Evolutionary conservation across 2,329 filamentous ascomycete genomes (phyloP).

Genomic region (Scytalidium sp.): DNA sequence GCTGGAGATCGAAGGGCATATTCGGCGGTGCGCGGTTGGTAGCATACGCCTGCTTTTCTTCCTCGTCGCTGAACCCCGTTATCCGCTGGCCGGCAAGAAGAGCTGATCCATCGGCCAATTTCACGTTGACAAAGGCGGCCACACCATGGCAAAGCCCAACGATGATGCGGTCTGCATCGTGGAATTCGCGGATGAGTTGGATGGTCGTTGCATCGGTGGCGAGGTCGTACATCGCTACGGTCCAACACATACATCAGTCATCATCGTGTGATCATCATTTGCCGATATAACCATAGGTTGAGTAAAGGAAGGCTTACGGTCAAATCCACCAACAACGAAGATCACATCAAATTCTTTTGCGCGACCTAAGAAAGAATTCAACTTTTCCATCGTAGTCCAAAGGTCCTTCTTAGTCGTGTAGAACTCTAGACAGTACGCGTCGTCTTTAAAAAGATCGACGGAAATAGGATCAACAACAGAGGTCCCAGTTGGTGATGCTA

Average conservation of each 20-base stretch:
- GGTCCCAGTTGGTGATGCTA: conserved; percentile 41
- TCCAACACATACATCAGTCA: background rate
- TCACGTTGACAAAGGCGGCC: conserved; percentile 57
- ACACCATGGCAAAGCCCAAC: conserved; percentile 67
- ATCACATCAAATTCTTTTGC: conserved; percentile 49
- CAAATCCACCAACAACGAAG: conserved; percentile 55
- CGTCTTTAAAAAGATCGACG: conserved; percentile 37
- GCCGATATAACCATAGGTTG: background rate
- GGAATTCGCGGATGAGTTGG: conserved; percentile 59
- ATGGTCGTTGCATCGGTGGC: conserved; percentile 51
- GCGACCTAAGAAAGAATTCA: conserved; percentile 41
- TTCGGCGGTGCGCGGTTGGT: too few relatives aligned
- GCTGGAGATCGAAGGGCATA: conserved; percentile 61
- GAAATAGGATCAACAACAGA: conserved; percentile 41
- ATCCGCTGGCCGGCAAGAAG: conserved; percentile 38
- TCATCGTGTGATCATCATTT: background rate
- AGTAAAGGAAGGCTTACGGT: conserved; percentile 35
- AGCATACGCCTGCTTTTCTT: conserved; percentile 1
- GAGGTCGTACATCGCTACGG: conserved; percentile 63
- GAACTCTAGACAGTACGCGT: conserved; percentile 35
- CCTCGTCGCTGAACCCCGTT: conserved; percentile 6
- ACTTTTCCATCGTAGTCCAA: conserved; percentile 49
- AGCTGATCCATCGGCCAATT: conserved; percentile 45
- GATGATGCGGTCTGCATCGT: conserved; percentile 56
- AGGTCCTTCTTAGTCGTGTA: conserved; percentile 40